These are phyloP conservation scores for Terfezia boudieri DNA, from an alignment of 495 filamentous ascomycete genomes.

Conservation along the genomic window DNA sequence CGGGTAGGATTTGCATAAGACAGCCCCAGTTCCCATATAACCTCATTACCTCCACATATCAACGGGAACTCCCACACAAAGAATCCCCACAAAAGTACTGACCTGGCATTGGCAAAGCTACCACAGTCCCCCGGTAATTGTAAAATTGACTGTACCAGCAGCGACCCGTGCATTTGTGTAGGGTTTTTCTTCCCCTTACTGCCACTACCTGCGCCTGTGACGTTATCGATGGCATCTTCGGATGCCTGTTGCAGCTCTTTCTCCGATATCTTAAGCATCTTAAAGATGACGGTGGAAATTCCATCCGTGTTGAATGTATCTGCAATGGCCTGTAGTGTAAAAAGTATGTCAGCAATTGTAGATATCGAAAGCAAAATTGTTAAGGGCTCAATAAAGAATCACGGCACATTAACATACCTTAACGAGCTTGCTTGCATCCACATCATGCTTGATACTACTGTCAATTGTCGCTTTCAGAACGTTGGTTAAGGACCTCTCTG, in stretches of 20 bases:
- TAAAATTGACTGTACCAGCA: slow-evolving; percentile 45
- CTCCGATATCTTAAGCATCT: slow-evolving; percentile 13
- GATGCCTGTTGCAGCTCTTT: slow-evolving; percentile 4
- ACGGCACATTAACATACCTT: slow-evolving; percentile 3
- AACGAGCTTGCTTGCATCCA: slow-evolving; percentile 23
- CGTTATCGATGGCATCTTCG: background rate
- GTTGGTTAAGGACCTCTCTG: too few species aligned
- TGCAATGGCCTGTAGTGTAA: slow-evolving; percentile 6
- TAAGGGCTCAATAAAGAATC: background rate
- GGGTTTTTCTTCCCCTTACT: slow-evolving; percentile 26
- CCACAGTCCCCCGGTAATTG: slow-evolving; percentile 33
- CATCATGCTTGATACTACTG: slow-evolving; percentile 36
- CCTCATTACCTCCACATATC: too few species aligned
- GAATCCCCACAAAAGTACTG: too few species aligned
- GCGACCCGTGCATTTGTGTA: slow-evolving; percentile 31
- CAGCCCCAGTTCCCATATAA: too few species aligned
- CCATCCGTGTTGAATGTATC: slow-evolving; percentile 8
- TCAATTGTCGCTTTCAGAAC: slow-evolving; percentile 21
- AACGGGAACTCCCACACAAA: too few species aligned
- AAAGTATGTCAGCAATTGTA: too few species aligned
- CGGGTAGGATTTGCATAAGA: too few species aligned
- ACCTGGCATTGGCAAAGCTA: slow-evolving; percentile 25
- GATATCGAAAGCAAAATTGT: background rate
- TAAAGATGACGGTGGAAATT: slow-evolving; percentile 11
- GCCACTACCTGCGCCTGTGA: background rate